Conservation (phyloP, 441 rosid genomes). For the Aquilaria agallochum region DNA sequence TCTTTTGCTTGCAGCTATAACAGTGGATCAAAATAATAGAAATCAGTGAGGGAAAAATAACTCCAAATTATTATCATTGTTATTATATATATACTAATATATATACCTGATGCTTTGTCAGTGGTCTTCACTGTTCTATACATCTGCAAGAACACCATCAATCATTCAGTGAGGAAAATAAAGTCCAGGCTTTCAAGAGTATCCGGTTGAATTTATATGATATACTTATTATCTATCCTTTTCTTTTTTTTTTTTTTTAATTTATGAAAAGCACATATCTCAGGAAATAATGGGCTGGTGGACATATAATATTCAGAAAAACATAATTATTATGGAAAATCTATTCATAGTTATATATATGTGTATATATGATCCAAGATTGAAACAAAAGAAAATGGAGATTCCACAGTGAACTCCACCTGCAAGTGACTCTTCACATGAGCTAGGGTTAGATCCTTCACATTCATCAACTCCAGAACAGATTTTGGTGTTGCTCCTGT, state of each 20-base stretch:
- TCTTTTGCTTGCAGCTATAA: constrained; percentile 16
- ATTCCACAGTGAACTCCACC: constrained; percentile 46
- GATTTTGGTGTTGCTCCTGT: constrained; percentile 99
- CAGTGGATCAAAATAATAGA: neutral
- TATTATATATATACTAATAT: neutral
- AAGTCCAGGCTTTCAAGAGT: constrained; percentile 35
- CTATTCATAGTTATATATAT: neutral
- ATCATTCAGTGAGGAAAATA: constrained; percentile 9
- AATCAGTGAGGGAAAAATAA: neutral
- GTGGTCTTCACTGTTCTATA: constrained; percentile 99
- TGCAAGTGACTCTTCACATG: constrained; percentile 99
- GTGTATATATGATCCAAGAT: too few species aligned
- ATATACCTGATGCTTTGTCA: constrained; percentile 76
- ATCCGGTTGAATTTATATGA: constrained; percentile 18
- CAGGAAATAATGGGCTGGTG: too few species aligned
- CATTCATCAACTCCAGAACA: constrained; percentile 96
- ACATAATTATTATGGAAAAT: constrained; percentile 10
- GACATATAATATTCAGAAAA: neutral
- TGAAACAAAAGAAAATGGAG: constrained; percentile 10
- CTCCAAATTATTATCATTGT: neutral
- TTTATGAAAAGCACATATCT: too few species aligned
- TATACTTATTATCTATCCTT: too few species aligned
- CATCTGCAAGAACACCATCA: constrained; percentile 75
- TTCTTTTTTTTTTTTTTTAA: too few species aligned
- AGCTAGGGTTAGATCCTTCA: constrained; percentile 98